Conservation (phyloP, 2,329 filamentous ascomycete genomes). For the Ophiostoma australiae region DNA sequence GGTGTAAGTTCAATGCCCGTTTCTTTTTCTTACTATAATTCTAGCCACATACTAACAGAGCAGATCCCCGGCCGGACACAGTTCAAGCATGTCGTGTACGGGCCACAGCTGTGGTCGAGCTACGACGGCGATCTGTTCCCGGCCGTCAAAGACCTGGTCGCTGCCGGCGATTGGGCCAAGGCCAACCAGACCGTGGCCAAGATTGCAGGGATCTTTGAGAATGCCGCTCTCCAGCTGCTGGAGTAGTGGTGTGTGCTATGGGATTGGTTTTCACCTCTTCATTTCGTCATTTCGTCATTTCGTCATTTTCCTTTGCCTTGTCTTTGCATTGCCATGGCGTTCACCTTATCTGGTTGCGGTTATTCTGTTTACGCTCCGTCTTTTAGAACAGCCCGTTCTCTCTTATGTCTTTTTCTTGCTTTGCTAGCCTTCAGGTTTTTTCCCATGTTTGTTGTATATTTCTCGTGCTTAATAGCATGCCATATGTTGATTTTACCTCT, state of each 20-base stretch:
- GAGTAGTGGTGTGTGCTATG: slow-evolving; percentile 3
- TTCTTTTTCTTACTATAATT: not conserved
- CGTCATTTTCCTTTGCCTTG: not conserved
- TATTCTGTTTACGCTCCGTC: slow-evolving; percentile 3
- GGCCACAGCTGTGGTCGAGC: slow-evolving; percentile 71
- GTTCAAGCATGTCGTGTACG: slow-evolving; percentile 90
- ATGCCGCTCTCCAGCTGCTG: slow-evolving; percentile 46
- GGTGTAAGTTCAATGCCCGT: slow-evolving; percentile 57
- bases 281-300: not conserved
- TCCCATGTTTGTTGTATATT: not conserved
- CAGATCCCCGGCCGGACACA: slow-evolving; percentile 81
- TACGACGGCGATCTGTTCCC: slow-evolving; percentile 69
- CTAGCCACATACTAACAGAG: not conserved
- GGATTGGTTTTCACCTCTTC: not conserved
- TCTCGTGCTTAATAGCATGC: slow-evolving; percentile 4
- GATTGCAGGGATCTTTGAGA: slow-evolving; percentile 61
- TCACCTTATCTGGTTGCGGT: not conserved
- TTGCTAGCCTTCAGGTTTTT: not conserved
- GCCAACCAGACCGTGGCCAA: slow-evolving; percentile 66
- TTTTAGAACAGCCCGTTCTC: not conserved
- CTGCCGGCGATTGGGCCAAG: slow-evolving; percentile 62
- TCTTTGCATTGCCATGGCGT: slow-evolving; percentile 27
- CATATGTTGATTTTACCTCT: not conserved
- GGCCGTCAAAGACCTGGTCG: slow-evolving; percentile 75
- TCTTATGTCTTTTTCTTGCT: slow-evolving; percentile 16